Percentiles rank a stretch among this genome's conserved stretches.
Evolutionary conservation across 495 filamentous ascomycete genomes (phyloP).

Genomic region (Podospora tetraspora): DNA sequence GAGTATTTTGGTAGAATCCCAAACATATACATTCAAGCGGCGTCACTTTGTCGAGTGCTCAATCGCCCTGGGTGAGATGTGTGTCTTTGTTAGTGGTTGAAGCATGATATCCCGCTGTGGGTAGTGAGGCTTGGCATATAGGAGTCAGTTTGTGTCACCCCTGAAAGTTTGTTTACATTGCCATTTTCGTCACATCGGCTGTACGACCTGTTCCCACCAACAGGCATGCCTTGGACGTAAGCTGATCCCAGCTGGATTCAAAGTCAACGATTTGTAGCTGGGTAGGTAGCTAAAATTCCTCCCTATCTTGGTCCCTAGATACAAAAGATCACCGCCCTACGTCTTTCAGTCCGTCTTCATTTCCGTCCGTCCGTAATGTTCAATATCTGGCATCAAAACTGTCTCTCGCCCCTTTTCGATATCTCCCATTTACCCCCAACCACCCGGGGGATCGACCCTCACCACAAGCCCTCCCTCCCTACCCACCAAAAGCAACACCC

Average conservation of each 20-base stretch:
- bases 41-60: too few relatives aligned
- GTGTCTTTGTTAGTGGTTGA: not conserved
- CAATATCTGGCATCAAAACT: not conserved
- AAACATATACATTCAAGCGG: too few relatives aligned
- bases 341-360: not conserved
- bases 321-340: not conserved
- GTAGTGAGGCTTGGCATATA: not conserved
- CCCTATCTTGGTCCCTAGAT: not conserved
- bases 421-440: not conserved
- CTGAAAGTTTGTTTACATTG: not conserved
- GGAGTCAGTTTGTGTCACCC: not conserved
- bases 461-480: not conserved
- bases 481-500: constrained; percentile 16
- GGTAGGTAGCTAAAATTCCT: not conserved
- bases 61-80: too few relatives aligned
- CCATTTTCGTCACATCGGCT: not conserved
- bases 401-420: not conserved
- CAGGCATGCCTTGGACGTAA: not conserved
- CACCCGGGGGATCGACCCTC: not conserved
- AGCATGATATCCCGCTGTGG: not conserved
- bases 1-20: not conserved
- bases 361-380: not conserved
- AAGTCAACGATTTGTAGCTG: not conserved
- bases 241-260: too few relatives aligned
- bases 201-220: not conserved